phyloP scores from a whole-genome alignment of 208 protist genomes.

The Herpetomonas tarakana region DNA sequence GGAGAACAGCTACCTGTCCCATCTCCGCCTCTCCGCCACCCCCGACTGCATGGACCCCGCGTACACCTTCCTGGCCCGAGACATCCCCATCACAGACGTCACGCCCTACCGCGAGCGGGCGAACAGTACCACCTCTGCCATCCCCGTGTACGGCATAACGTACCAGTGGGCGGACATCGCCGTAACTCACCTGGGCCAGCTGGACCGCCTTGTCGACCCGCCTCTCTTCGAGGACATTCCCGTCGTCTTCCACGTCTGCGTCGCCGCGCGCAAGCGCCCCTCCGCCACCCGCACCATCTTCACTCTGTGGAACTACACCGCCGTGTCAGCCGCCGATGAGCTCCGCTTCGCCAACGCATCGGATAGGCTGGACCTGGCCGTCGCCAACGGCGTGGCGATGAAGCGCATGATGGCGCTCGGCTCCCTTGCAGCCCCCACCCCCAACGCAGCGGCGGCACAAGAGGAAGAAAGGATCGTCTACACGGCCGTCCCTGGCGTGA shows the following conservation, averaged over 20 bases:
- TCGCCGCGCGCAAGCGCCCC: slow-evolving; percentile 32
- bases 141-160: slow-evolving; percentile 22
- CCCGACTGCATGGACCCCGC: slow-evolving; percentile 37
- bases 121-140: slow-evolving; percentile 4
- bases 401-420: slow-evolving; percentile 12
- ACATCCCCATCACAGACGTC: slow-evolving; percentile 10
- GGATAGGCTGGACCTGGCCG: neutral
- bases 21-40: slow-evolving; percentile 47
- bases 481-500: slow-evolving; percentile 51
- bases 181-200: slow-evolving; percentile 11
- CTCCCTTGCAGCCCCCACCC: slow-evolving; percentile 17
- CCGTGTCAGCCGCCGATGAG: neutral
- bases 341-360: slow-evolving; percentile 4
- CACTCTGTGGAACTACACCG: slow-evolving; percentile 14
- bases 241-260: slow-evolving; percentile 58
- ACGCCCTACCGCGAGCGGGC: neutral
- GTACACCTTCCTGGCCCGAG: slow-evolving; percentile 28
- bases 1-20: slow-evolving; percentile 18
- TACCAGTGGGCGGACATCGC: slow-evolving; percentile 42
- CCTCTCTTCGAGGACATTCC: slow-evolving; percentile 19
- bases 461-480: slow-evolving; percentile 29
- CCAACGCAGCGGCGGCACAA: slow-evolving; percentile 2
- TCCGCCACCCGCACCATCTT: slow-evolving; percentile 7
- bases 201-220: slow-evolving; percentile 33
- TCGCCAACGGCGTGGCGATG: slow-evolving; percentile 1